phyloP scores from a whole-genome alignment of 352 stramenopile genomes.

The Pythium rishiriense region DNA sequence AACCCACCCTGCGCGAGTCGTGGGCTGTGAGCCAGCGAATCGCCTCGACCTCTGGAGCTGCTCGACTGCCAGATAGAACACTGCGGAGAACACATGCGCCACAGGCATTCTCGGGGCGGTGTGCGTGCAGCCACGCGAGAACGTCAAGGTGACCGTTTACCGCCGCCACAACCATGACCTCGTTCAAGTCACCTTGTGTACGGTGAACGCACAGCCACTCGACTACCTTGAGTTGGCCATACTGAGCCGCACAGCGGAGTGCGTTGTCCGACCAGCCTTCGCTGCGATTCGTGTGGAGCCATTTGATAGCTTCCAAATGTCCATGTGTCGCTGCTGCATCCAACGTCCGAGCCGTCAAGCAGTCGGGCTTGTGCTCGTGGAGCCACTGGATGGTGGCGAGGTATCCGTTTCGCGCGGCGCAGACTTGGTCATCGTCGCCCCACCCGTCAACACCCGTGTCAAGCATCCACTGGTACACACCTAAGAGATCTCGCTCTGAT shows the following conservation, averaged over 20 bases:
- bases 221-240: slow-evolving; percentile 13
- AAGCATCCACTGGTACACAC: neutral
- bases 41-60: neutral
- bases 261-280: slow-evolving; percentile 35
- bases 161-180: neutral
- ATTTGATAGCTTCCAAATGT: slow-evolving; percentile 2
- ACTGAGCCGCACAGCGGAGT: neutral
- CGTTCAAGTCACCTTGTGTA: neutral
- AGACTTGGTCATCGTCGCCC: neutral
- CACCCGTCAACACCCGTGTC: neutral
- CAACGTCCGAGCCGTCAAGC: neutral
- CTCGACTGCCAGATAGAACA: too few relatives aligned
- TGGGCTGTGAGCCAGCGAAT: neutral
- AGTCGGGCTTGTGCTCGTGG: slow-evolving; percentile 39
- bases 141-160: neutral
- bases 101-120: neutral
- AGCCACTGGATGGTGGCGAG: slow-evolving; percentile 2
- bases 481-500: neutral
- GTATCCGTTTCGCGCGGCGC: neutral
- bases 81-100: neutral
- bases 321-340: neutral
- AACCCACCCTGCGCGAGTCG: too few relatives aligned
- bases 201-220: slow-evolving; percentile 12
- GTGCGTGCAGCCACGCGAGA: neutral
- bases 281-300: slow-evolving; percentile 35